Base-by-base conservation (phyloP, 371 early-diverging fungal genomes). In the Syncephalastrum sp. region DNA sequence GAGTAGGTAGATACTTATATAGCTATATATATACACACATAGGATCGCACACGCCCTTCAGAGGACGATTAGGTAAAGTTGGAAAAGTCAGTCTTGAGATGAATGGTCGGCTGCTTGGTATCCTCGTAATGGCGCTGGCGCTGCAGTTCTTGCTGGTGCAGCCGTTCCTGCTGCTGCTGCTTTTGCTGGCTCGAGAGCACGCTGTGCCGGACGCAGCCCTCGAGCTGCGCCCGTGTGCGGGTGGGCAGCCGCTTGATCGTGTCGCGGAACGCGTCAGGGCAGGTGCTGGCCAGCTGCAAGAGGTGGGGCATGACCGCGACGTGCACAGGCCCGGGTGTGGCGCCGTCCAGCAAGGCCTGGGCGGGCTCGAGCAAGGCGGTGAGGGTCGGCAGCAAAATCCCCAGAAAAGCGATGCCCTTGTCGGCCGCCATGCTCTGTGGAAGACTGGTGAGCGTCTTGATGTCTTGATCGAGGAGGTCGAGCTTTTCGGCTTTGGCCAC, bases 11-110 rank as follows among this genome's bases (percentile, higher is more conserved):
- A 33, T 33, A 33, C 38, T 33, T 33, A 33, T 33, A 33, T 33
- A 33, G 6, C 6, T 5, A 5, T 5, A 33, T 33, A 33, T 33
- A 33, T 33, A 33, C 16, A 46, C 25, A 29, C 12, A 47, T 8
- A 33, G 38, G 38, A 33, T 10, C 38, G 38, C 38, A 33, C 38
- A 33, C 38, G 38, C 10, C 10, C 2, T 1, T 12, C 21, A 0
- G 21, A 51, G 6, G 12, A 6, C 33, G 53, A 13, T 61, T 63
- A 69, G 48, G 68, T 57, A 56, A 75, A 75, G 54, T 75, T 69
- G 23, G 74, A 78, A 46, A 84, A 83, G 56, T 79, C 82, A 49
- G 63, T 82, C 57, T 79, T 82, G n/a, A 82, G 61, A 12, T 68
- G 67, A 54, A 82, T 82, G 1, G 79, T 79, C 23, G 82, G 80